These are phyloP conservation scores for Aureobasidium sp. DNA, from an alignment of 2,329 filamentous ascomycete genomes.

Conservation along the genomic window DNA sequence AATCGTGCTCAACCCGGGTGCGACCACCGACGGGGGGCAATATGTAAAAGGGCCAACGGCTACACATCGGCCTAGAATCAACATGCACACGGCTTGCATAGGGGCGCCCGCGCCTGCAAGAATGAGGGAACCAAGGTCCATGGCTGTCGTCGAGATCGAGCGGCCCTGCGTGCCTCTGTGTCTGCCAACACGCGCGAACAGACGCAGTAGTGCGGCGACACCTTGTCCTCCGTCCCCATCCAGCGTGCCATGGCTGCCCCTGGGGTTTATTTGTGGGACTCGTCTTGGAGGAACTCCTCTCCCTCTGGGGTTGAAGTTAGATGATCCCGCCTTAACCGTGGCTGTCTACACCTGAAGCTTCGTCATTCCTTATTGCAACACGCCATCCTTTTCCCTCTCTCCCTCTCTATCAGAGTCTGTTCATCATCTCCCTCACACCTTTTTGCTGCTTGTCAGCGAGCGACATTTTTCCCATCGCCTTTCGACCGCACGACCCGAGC, in stretches of 20 bases:
- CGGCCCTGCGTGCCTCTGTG: background rate
- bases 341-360: background rate
- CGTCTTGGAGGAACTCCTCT: background rate
- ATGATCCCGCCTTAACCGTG: background rate
- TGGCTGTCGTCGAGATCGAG: background rate
- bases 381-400: background rate
- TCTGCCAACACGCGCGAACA: background rate
- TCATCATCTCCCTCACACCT: background rate
- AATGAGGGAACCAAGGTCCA: background rate
- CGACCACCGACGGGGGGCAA: background rate
- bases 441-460: background rate
- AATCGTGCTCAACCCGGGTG: background rate
- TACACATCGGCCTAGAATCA: background rate
- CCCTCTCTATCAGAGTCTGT: background rate
- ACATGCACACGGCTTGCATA: constrained; percentile 4
- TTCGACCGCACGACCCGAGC: background rate
- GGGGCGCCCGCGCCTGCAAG: constrained; percentile 2
- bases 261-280: background rate
- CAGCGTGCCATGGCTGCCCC: background rate
- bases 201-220: background rate
- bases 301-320: background rate
- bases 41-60: background rate
- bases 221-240: background rate
- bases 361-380: background rate
- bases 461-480: background rate